A percentile compares a stretch with the other conserved stretches of the same genome.
Conservation (phyloP, 164 flowering plant genomes). For the Nymphaea colorata region DNA sequence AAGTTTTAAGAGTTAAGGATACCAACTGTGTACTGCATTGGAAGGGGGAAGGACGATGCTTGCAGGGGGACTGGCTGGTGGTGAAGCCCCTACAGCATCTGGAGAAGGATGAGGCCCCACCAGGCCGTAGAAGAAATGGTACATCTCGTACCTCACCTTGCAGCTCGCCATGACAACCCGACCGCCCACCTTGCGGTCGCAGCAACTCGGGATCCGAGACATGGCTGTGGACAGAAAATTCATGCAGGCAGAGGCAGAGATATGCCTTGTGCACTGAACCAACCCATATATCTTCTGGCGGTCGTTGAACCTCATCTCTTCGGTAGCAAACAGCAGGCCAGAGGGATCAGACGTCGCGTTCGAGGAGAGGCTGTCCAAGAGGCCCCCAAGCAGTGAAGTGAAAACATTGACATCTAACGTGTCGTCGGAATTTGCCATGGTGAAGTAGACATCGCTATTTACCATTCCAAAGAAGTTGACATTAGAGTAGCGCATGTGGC, state of each 20-base stretch:
- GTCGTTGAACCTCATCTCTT: slow-evolving; percentile 6
- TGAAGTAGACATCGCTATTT: slow-evolving; percentile 15
- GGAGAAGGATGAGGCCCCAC: not conserved
- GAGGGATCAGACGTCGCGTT: slow-evolving; percentile 7
- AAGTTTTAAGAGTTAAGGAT: too few species aligned
- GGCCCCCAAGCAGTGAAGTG: slow-evolving; percentile 9
- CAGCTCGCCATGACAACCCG: slow-evolving; percentile 43
- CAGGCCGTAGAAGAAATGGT: slow-evolving; percentile 8
- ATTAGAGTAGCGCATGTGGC: slow-evolving; percentile 29
- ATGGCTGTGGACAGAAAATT: slow-evolving; percentile 30
- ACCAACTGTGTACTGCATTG: too few species aligned
- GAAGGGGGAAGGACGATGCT: not conserved
- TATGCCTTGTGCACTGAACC: slow-evolving; percentile 42
- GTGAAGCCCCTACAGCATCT: too few species aligned
- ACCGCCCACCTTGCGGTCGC: slow-evolving; percentile 42
- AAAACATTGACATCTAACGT: slow-evolving; percentile 18
- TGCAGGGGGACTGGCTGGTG: not conserved
- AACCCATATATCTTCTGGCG: slow-evolving; percentile 21
- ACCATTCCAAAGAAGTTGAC: slow-evolving; percentile 23
- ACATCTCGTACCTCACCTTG: slow-evolving; percentile 39
- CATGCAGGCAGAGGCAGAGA: slow-evolving; percentile 22
- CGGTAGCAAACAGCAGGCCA: slow-evolving; percentile 20
- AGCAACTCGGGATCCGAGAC: slow-evolving; percentile 25
- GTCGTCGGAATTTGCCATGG: slow-evolving; percentile 15
- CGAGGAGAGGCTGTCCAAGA: slow-evolving; percentile 12